Conservation (phyloP, 2,329 filamentous ascomycete genomes). For the Acarospora socialis region DNA sequence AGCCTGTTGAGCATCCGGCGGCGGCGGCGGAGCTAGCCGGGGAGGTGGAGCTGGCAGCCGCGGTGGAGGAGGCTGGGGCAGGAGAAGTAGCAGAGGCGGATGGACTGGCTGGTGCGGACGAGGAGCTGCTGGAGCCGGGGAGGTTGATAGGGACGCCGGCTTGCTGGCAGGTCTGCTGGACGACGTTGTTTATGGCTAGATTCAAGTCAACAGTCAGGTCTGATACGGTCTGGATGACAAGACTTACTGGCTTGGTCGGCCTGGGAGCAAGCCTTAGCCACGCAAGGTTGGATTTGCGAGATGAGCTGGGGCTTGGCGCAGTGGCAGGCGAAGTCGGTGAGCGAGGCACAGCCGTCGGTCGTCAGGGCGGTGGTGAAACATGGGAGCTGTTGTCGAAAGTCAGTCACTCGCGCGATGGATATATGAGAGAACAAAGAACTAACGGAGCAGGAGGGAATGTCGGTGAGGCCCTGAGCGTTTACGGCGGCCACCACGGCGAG, state of each 20-base stretch:
- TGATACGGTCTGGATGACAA: slow-evolving; percentile 1
- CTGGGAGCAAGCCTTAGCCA: slow-evolving; percentile 27
- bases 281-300: slow-evolving; percentile 31
- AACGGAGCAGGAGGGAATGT: too few relatives aligned
- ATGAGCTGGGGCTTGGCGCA: slow-evolving; percentile 33
- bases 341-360: slow-evolving; percentile 29
- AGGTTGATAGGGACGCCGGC: slow-evolving; percentile 25
- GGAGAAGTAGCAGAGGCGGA: slow-evolving; percentile 9
- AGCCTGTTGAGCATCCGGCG: slow-evolving; percentile 17
- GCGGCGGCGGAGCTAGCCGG: slow-evolving; percentile 12
- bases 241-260: slow-evolving; percentile 25
- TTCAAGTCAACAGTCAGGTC: background rate
- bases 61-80: slow-evolving; percentile 11
- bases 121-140: slow-evolving; percentile 12
- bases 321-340: slow-evolving; percentile 37
- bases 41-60: slow-evolving; percentile 12
- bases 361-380: slow-evolving; percentile 32
- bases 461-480: too few relatives aligned
- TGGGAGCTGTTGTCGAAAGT: too few relatives aligned
- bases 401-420: too few relatives aligned
- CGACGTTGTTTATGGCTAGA: slow-evolving; percentile 24
- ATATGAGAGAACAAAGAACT: too few relatives aligned
- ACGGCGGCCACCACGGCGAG: too few relatives aligned
- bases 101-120: slow-evolving; percentile 4
- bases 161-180: slow-evolving; percentile 22